Evolutionary conservation across 495 filamentous ascomycete genomes (phyloP), one percentile per base, ranked within the genome.

Genomic region (Penicillium coprophilum): DNA sequence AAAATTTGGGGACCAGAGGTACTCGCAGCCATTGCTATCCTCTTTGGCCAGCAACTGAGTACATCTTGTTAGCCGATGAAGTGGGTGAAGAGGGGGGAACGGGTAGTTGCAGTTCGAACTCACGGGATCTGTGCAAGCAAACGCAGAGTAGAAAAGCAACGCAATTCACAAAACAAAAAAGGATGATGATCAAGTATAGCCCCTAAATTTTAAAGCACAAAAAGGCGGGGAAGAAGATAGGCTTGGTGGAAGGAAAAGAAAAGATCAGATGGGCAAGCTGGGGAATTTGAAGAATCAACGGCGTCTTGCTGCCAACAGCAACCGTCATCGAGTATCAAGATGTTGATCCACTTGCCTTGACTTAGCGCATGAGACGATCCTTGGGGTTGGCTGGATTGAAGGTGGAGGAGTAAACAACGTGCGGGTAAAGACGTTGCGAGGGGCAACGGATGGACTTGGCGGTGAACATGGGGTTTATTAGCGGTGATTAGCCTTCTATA

Each of bases 1-100:
- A 78, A 78, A 57, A 78, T 78, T 55, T 67, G 64, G n/a, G 76
- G 74, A 46, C 61, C 62, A 46, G 71, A 63, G 34, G 61, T 61
- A 62, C 46, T 71, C 48, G 66, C 56, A 55, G 71, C 68, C 76
- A 78, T 78, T 41, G 67, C 61, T 66, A 69, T 71, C 57, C 60
- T 60, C 63, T 68, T 70, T 64, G 60, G 58, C 66, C 68, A 67
- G 66, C 66, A 69, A 68, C 70, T 70, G 68, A 66, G 68, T 68
- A 54, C 28, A 27, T 24, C 4, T 32, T 44, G 56, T 66, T 49
- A 66, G 58, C 20, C 41, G 27, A 17, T 21, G 50, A 43, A 39
- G 36, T 31, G n/a, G 50, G 23, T 10, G 30, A 28, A n/a, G 11
- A 23, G 44, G 46, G 46, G 48, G 23, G 20, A n/a, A 51, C 60